Percentiles rank a stretch among this genome's conserved stretches.
These are phyloP conservation scores for Trametes villosa DNA, from an alignment of 768 basidiomycete genomes.

Conservation along the genomic window DNA sequence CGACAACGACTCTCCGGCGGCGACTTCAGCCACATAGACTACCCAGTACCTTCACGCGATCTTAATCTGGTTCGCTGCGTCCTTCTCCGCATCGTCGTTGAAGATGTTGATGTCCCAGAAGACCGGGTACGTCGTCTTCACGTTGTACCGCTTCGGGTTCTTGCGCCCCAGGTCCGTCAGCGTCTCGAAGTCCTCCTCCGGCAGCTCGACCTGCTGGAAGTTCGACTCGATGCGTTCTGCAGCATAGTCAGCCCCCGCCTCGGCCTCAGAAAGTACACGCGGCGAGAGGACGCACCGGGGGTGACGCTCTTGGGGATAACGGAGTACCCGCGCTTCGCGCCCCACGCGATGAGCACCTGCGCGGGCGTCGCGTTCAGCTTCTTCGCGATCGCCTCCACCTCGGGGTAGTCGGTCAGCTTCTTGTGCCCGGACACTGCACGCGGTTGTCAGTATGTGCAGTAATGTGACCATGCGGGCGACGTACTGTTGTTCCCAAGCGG, in stretches of 20 bases:
- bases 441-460: background rate
- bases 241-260: background rate
- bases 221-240: conserved; percentile 71
- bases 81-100: conserved; percentile 59
- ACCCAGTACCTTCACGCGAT: conserved; percentile 28
- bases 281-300: conserved; percentile 40
- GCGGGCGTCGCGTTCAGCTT: conserved; percentile 69
- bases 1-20: too few species aligned
- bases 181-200: conserved; percentile 67
- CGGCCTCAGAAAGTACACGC: background rate
- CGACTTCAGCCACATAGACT: too few species aligned
- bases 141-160: conserved; percentile 61
- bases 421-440: conserved; percentile 59
- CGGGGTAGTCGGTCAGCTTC: conserved; percentile 68
- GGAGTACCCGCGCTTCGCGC: conserved; percentile 69
- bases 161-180: conserved; percentile 54
- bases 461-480: conserved; percentile 21
- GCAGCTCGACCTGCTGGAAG: conserved; percentile 74
- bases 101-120: conserved; percentile 79
- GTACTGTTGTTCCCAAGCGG: conserved; percentile 83
- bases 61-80: conserved; percentile 38
- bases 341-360: conserved; percentile 87
- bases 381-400: conserved; percentile 64
- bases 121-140: conserved; percentile 60
- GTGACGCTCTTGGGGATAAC: conserved; percentile 87